Base-by-base conservation (phyloP, 768 basidiomycete genomes). In the Grammothele lineata region DNA sequence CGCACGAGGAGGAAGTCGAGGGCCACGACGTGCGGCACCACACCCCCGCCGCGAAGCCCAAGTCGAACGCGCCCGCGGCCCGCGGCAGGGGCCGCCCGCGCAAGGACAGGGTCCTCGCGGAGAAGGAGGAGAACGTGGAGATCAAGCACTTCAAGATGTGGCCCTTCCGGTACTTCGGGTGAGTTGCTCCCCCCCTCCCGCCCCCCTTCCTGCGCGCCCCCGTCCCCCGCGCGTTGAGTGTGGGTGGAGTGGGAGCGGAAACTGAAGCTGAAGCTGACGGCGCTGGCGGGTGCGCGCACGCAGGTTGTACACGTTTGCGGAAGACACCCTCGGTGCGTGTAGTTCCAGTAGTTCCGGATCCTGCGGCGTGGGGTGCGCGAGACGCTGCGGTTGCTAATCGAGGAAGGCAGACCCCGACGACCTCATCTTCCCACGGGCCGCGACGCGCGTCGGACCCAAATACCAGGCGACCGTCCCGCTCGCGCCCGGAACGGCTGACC, bases 161-260 rank as follows among this genome's bases (percentile, higher is more conserved):
- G 90, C 89, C 84, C 3, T 96, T 94, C 69, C 77, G 96, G 47
- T 99, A 99, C 69, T 98, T 98, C 65, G 93, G 93, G 93, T 93
- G 65, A 66, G 87, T 36, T 7, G 18, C 37, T n/a, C n/a, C n/a
- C n/a, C n/a, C n/a, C n/a, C n/a, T 27, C 37, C 19, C 25, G 43
- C 40, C 32, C 18, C 37, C 37, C n/a, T n/a, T n/a, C n/a, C n/a
- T n/a, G n/a, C n/a, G n/a, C n/a, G n/a, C n/a, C n/a, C n/a, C n/a
- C n/a, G n/a, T n/a, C n/a, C n/a, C n/a, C n/a, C n/a, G n/a, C n/a
- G n/a, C n/a, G n/a, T n/a, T n/a, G n/a, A n/a, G n/a, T n/a, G n/a
- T n/a, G n/a, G n/a, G n/a, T n/a, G n/a, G n/a, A n/a, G n/a, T n/a
- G n/a, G n/a, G 15, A 19, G 39, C 47, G 51, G 51, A 37, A 39